A percentile compares a stretch with the other conserved stretches of the same genome.
These are phyloP conservation scores for Podospora pseudopauciseta DNA, from an alignment of 495 filamentous ascomycete species.

Conservation along the genomic window DNA sequence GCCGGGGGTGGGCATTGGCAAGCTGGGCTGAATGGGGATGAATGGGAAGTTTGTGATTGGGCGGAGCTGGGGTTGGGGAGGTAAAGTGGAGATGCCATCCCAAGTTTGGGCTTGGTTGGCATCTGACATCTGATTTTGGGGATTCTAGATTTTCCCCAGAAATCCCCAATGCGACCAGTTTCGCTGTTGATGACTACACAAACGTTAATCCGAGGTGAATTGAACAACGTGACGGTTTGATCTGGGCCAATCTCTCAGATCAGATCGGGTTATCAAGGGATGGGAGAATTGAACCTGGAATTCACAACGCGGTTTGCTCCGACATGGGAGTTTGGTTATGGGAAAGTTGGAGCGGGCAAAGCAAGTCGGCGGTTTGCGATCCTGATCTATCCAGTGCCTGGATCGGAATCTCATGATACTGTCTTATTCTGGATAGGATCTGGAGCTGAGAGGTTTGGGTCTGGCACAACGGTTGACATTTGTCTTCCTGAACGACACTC, in stretches of 20 bases:
- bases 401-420: too few species aligned
- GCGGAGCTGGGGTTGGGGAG: background rate
- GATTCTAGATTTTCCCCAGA: background rate
- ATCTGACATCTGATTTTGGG: background rate
- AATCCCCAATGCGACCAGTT: background rate
- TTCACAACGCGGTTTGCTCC: background rate
- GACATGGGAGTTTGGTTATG: background rate
- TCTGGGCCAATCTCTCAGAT: background rate
- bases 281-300: background rate
- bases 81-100: background rate
- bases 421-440: too few species aligned
- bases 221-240: background rate
- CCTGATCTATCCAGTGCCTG: background rate
- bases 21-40: background rate
- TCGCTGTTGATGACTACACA: background rate
- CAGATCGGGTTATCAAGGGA: background rate
- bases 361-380: constrained; percentile 1
- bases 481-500: too few species aligned
- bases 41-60: background rate
- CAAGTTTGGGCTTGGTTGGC: background rate
- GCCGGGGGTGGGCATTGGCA: background rate
- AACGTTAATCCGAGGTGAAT: background rate
- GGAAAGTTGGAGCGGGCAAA: background rate
- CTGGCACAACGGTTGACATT: too few species aligned
- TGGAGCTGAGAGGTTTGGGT: too few species aligned